These are phyloP conservation scores for Smittium mucronatum DNA, from an alignment of 371 early-diverging fungal genomes.

Conservation along the genomic window DNA sequence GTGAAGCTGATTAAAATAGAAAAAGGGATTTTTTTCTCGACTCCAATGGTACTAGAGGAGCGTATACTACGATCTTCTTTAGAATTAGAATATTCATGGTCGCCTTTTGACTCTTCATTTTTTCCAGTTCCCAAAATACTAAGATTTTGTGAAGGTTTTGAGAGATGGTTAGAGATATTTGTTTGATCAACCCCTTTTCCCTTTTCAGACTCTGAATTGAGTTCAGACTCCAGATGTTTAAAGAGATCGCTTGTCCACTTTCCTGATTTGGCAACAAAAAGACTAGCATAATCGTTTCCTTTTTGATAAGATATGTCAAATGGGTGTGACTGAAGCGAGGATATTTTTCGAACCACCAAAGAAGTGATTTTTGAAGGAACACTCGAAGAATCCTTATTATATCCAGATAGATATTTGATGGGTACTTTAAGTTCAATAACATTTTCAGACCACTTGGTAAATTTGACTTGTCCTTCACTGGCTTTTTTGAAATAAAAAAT, in stretches of 20 bases:
- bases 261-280: background rate
- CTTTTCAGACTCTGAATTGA: no score
- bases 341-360: background rate
- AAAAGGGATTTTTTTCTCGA: background rate
- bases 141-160: background rate
- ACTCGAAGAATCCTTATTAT: background rate
- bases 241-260: background rate
- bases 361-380: background rate
- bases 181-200: background rate
- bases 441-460: background rate
- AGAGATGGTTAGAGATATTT: no score
- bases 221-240: background rate
- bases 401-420: background rate
- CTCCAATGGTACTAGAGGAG: background rate
- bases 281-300: background rate
- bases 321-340: background rate
- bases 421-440: slow-evolving; percentile 3
- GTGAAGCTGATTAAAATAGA: background rate
- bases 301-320: background rate
- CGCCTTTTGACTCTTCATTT: background rate
- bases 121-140: background rate
- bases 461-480: background rate
- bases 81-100: background rate
- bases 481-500: background rate
- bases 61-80: background rate